Base-by-base conservation (phyloP, 2,329 filamentous ascomycete genomes). In the Penicillium sp. region DNA sequence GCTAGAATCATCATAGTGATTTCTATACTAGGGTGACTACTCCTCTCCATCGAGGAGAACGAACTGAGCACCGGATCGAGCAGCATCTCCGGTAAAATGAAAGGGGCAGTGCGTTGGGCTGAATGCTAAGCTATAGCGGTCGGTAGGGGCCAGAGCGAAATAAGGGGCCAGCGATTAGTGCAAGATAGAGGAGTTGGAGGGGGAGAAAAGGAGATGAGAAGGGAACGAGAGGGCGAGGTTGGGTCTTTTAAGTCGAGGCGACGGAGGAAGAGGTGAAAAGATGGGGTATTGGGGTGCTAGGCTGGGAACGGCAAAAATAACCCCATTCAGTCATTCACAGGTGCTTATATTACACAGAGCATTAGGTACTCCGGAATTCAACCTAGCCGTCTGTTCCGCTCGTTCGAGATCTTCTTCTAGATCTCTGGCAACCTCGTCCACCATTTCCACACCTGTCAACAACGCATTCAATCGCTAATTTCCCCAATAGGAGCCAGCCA, bases 41-140 rank as follows among this genome's bases (percentile, higher is more conserved):
- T 26, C 42, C 35, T 13, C 9, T n/a, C 32, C 24, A 27, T 13
- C 4, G 9, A 32, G 4, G 52, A 46, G 47, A 45, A 45, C 42
- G 28, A 49, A 41, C 27, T 40, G 24, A 36, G 42, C 4, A 2
- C 45, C 46, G 47, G 52, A 52, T 54, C 40, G 43, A 48, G 49
- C 47, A 49, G 44, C 41, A 51, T 51, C 43, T 54, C 49, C 43
- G 12, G 38, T 49, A 49, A 54, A 47, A 53, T 52, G 42, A 46
- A 52, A 49, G 37, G 49, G 46, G 49, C 41, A 54, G 45, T 52
- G 45, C 33, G 43, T 52, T 26, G 37, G 47, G 29, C 29, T 32
- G 29, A 40, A 32, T 2, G 3, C 29, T 11, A 32, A 32, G 6
- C n/a, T n/a, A 24, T 5, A 40, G n/a, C 12, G 26, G 25, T 26